These are phyloP conservation scores for Castanopsis chinensis DNA, from an alignment of 306 rosid genomes.

Conservation along the genomic window DNA sequence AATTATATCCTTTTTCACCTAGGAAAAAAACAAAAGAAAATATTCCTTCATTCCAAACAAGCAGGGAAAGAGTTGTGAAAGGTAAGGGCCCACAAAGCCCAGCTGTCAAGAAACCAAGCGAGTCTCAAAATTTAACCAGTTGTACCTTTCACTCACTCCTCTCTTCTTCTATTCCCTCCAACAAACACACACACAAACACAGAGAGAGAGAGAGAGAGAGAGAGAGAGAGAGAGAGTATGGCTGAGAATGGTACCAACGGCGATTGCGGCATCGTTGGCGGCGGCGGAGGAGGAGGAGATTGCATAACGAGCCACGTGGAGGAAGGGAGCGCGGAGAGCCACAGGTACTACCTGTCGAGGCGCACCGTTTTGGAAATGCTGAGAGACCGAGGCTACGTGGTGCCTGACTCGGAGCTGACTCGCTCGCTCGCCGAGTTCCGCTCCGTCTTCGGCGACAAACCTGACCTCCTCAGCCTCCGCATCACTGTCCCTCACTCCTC, in stretches of 20 bases:
- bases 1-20: no score
- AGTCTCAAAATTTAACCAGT: no score
- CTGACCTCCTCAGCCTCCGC: constrained; percentile 28
- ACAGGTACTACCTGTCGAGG: constrained; percentile 32
- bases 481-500: constrained; percentile 30
- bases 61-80: no score
- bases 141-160: no score
- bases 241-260: neutral
- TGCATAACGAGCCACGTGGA: constrained; percentile 7
- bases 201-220: no score
- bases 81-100: no score
- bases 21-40: no score
- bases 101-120: no score
- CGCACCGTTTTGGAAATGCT: constrained; percentile 48
- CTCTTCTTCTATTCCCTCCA: no score
- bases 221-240: neutral
- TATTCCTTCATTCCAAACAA: no score
- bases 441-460: constrained; percentile 29
- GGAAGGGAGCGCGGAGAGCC: constrained; percentile 29
- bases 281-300: neutral
- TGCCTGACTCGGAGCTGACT: constrained; percentile 29
- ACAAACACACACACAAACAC: no score
- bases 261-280: neutral
- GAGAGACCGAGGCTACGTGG: constrained; percentile 47
- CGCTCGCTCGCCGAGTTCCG: constrained; percentile 38